A percentile compares a stretch with the other conserved stretches of the same genome.
phyloP scores from a whole-genome alignment of 2,329 filamentous ascomycete species.

The Capronia coronata region DNA sequence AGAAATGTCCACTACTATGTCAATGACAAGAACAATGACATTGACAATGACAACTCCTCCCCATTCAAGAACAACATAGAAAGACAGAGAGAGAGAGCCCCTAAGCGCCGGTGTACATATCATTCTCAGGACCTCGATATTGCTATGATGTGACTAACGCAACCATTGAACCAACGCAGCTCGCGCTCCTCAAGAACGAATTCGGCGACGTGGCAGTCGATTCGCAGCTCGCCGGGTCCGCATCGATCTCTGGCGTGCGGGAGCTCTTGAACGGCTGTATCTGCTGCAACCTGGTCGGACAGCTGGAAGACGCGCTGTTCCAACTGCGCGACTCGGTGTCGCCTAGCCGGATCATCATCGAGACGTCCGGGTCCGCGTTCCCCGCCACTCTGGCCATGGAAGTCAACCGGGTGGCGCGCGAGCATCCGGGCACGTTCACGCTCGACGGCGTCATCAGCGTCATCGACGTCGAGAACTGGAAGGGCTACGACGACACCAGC shows the following conservation, averaged over 20 bases:
- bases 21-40: too few species aligned
- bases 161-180: too few species aligned
- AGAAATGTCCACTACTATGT: too few species aligned
- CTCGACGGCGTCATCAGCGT: slow-evolving; percentile 86
- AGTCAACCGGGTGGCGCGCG: slow-evolving; percentile 69
- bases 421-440: slow-evolving; percentile 55
- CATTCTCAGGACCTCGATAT: too few species aligned
- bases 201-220: slow-evolving; percentile 93
- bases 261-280: slow-evolving; percentile 97
- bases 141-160: too few species aligned
- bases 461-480: slow-evolving; percentile 92
- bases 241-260: slow-evolving; percentile 78
- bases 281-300: slow-evolving; percentile 96
- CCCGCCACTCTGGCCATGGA: slow-evolving; percentile 87
- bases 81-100: too few species aligned
- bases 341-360: slow-evolving; percentile 85
- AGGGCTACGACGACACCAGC: slow-evolving; percentile 83
- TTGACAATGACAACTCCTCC: too few species aligned
- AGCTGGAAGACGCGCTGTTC: slow-evolving; percentile 71
- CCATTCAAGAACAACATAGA: too few species aligned
- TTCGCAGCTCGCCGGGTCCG: slow-evolving; percentile 77
- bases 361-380: slow-evolving; percentile 83
- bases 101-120: too few species aligned
- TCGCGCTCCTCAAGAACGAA: slow-evolving; percentile 95
- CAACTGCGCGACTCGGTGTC: slow-evolving; percentile 57